phyloP scores from a whole-genome alignment of 2,329 filamentous ascomycete species.

The Atkinsonella texensis region DNA sequence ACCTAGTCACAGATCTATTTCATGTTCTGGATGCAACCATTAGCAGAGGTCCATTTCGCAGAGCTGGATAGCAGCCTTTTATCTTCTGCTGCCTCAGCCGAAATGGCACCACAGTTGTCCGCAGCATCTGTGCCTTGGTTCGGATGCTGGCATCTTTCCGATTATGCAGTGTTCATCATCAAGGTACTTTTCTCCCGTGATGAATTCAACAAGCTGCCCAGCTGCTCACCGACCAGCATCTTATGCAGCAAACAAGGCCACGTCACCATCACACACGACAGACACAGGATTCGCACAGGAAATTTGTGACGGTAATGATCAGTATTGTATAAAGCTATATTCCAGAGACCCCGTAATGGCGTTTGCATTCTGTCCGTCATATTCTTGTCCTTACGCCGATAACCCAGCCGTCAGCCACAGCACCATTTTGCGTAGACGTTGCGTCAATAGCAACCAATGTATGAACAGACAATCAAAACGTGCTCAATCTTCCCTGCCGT shows the following conservation, averaged over 20 bases:
- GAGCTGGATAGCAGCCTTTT: too few relatives aligned
- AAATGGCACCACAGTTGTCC: too few relatives aligned
- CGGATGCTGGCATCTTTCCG: too few relatives aligned
- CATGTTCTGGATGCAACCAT: too few relatives aligned
- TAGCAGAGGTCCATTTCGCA: too few relatives aligned
- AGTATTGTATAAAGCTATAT: conserved; percentile 3
- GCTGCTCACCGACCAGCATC: background rate
- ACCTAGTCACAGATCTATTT: too few relatives aligned
- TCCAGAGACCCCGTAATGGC: background rate
- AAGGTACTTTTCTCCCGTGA: background rate
- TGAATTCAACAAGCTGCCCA: background rate
- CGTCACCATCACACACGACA: background rate
- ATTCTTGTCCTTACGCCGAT: background rate
- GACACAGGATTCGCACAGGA: background rate
- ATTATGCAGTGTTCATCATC: background rate
- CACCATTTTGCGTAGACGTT: background rate
- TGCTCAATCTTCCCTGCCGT: background rate
- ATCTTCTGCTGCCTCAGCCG: too few relatives aligned
- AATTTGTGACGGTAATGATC: background rate
- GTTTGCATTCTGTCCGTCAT: background rate
- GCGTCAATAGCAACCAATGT: background rate
- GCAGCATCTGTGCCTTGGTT: too few relatives aligned
- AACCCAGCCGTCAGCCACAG: background rate
- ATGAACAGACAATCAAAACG: conserved; percentile 2
- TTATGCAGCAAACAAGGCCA: background rate